Evolutionary conservation across 2,329 filamentous ascomycete species (phyloP).

Genomic region (Aspergillus neoniger): DNA sequence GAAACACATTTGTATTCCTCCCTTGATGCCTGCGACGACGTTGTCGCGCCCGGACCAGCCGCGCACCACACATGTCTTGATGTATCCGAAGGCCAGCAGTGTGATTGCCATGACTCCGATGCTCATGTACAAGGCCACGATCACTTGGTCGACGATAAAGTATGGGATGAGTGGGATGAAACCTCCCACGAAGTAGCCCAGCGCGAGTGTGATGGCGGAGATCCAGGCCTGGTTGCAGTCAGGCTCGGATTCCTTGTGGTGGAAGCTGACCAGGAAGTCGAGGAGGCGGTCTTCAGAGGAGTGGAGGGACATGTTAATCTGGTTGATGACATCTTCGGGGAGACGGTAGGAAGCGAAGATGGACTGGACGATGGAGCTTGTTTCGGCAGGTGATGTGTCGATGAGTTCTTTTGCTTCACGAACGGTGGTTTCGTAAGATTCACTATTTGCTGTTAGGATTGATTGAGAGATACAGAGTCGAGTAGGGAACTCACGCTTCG

Average conservation of each 20-base stretch:
- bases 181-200: constrained; percentile 70
- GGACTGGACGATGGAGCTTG: constrained; percentile 41
- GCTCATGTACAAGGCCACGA: constrained; percentile 53
- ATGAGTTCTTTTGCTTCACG: constrained; percentile 47
- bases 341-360: constrained; percentile 47
- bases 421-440: constrained; percentile 50
- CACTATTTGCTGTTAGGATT: constrained; percentile 26
- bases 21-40: constrained; percentile 57
- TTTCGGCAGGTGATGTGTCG: constrained; percentile 38
- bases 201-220: constrained; percentile 66
- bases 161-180: constrained; percentile 72
- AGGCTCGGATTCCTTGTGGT: constrained; percentile 49
- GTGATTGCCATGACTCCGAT: constrained; percentile 47
- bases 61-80: constrained; percentile 50
- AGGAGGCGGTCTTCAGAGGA: constrained; percentile 42
- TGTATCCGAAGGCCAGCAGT: constrained; percentile 45
- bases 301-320: constrained; percentile 41
- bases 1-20: constrained; percentile 64
- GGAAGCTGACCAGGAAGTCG: constrained; percentile 52
- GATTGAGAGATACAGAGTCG: not conserved
- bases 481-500: constrained; percentile 46
- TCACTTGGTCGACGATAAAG: constrained; percentile 56
- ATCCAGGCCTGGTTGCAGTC: constrained; percentile 49
- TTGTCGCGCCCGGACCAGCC: constrained; percentile 49
- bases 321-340: constrained; percentile 36